Conservation (phyloP, 805 yeast genomes). For the Candida andamanensis region DNA sequence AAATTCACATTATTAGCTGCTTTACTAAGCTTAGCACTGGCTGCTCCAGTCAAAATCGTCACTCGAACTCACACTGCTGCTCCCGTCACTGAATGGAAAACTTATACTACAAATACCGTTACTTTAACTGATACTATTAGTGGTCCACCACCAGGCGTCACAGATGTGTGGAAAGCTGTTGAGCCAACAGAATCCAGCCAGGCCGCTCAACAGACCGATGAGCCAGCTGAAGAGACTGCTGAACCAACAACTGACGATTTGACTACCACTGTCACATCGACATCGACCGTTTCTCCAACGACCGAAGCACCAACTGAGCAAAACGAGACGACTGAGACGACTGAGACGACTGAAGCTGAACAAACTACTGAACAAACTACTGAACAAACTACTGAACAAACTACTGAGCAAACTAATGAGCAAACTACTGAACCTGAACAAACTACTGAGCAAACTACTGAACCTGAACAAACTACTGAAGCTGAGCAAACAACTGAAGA, state of each 20-base stretch:
- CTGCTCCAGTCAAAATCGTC: slow-evolving; percentile 19
- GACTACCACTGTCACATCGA: slow-evolving; percentile 6
- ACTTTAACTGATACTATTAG: slow-evolving; percentile 13
- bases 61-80: slow-evolving; percentile 24
- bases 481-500: slow-evolving; percentile 12
- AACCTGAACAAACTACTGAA: slow-evolving; percentile 2
- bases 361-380: slow-evolving; percentile 6
- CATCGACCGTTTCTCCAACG: slow-evolving; percentile 7
- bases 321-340: slow-evolving; percentile 9
- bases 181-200: slow-evolving; percentile 4
- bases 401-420: slow-evolving; percentile 7
- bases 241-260: slow-evolving; percentile 10
- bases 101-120: slow-evolving; percentile 16
- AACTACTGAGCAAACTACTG: slow-evolving; percentile 6
- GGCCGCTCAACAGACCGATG: too few species aligned
- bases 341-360: slow-evolving; percentile 4
- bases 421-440: slow-evolving; percentile 8
- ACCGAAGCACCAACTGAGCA: slow-evolving; percentile 8
- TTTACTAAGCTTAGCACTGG: slow-evolving; percentile 16
- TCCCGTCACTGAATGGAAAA: slow-evolving; percentile 20
- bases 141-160: slow-evolving; percentile 17
- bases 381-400: slow-evolving; percentile 11
- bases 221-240: slow-evolving; percentile 8
- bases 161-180: too few species aligned
- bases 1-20: slow-evolving; percentile 12